Evolutionary conservation across 768 basidiomycete species (phyloP), one percentile per base, ranked within the genome.

Genomic region (Lentinus tigrinus): DNA sequence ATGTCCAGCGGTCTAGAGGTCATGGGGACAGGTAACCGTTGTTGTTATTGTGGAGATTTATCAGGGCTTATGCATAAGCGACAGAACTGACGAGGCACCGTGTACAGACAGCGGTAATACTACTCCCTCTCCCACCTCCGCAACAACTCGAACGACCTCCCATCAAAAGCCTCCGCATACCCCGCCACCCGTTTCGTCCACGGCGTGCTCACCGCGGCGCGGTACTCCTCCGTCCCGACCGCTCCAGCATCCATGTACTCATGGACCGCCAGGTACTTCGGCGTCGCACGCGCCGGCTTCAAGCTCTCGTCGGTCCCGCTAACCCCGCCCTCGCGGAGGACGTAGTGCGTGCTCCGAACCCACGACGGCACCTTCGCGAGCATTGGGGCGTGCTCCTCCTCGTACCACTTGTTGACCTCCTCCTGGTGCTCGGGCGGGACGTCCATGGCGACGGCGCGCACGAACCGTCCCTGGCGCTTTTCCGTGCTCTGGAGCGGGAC

Each of bases 361-460:
- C 79, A 81, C 10, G 73, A 74, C 2, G 80, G 79, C 11, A 70
- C 69, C 51, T 68, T 70, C 31, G 73, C 66, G 39, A 82, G 73
- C 60, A 78, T 62, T 47, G 72, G 72, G 27, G 69, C 57, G 39
- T 69, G 65, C 56, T 69, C 67, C 40, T 70, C 66, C 52, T 65
- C 63, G 61, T 69, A 68, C 70, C 68, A 71, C 54, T 56, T 57
- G 14, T 40, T 40, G 6, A 16, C 4, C 6, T 40, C 39, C 16
- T 40, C 39, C 60, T 69, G 68, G 9, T 36, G 54, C n/a, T 57
- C 62, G 38, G 62, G 31, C 43, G 56, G 63, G 36, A 66, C 54
- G 28, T 31, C 28, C 28, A 31, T 10, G 28, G 5, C 28, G 5
- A 31, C 28, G 28, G 10, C 28, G 10, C 28, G 28, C 28, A 31